A percentile compares a stretch with the other conserved stretches of the same genome.
Conservation (phyloP, 495 filamentous ascomycete genomes). For the Terfezia claveryi region DNA sequence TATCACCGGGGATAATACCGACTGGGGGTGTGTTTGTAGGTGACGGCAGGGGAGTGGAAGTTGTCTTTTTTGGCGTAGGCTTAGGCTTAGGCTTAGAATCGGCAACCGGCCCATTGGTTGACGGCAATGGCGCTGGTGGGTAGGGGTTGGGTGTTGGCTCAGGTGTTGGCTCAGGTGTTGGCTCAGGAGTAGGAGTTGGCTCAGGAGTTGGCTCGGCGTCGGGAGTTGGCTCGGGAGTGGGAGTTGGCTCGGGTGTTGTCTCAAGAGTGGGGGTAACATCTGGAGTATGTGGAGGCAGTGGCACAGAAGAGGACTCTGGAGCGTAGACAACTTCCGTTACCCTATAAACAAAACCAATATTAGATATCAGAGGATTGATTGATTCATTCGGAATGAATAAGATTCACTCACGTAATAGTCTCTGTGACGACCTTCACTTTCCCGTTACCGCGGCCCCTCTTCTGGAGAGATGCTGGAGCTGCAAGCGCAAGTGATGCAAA, state of each 20-base stretch:
- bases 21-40: slow-evolving; percentile 1
- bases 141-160: not conserved
- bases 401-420: not conserved
- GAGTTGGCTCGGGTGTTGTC: not conserved
- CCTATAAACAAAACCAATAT: not conserved
- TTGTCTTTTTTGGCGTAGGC: not conserved
- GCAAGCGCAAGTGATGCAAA: slow-evolving; percentile 5
- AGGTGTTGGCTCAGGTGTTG: not conserved
- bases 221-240: not conserved
- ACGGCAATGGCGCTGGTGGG: not conserved
- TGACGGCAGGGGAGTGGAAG: not conserved
- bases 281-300: not conserved
- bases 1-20: not conserved
- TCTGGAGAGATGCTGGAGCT: slow-evolving; percentile 5
- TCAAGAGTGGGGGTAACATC: not conserved
- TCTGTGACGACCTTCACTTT: not conserved
- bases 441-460: not conserved
- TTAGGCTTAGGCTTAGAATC: not conserved
- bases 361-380: not conserved
- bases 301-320: not conserved
- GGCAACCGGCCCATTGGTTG: not conserved
- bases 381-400: not conserved
- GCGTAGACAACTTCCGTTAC: not conserved
- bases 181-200: not conserved
- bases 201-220: not conserved